Conservation (phyloP, 2,329 filamentous ascomycete species). For the Fusarium tuaranense region DNA sequence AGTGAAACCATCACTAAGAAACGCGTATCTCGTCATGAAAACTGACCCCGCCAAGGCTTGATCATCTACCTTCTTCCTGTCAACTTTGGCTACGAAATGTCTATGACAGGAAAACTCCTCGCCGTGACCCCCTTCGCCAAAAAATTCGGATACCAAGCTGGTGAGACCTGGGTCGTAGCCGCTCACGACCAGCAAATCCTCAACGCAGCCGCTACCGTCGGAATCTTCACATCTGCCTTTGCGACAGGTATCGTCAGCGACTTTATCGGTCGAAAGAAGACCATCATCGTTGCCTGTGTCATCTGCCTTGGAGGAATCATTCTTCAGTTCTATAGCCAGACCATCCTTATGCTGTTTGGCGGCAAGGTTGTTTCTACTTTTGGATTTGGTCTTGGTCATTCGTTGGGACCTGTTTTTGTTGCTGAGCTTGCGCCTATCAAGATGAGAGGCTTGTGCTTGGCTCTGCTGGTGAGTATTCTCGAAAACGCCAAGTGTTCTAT, state of each 20-base stretch:
- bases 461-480: slow-evolving; percentile 38
- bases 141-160: slow-evolving; percentile 39
- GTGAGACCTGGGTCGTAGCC: slow-evolving; percentile 32
- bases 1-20: background rate
- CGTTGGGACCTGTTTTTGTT: slow-evolving; percentile 48
- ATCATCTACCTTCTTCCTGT: slow-evolving; percentile 46
- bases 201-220: slow-evolving; percentile 46
- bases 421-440: slow-evolving; percentile 48
- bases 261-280: slow-evolving; percentile 43
- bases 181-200: slow-evolving; percentile 47
- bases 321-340: slow-evolving; percentile 39
- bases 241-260: slow-evolving; percentile 44
- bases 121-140: slow-evolving; percentile 44
- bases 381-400: slow-evolving; percentile 48
- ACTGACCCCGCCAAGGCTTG: slow-evolving; percentile 32
- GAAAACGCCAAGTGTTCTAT: background rate
- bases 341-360: slow-evolving; percentile 44
- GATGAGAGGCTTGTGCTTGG: slow-evolving; percentile 46
- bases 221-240: slow-evolving; percentile 47
- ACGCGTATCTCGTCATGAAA: background rate
- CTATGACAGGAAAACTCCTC: slow-evolving; percentile 46
- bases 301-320: slow-evolving; percentile 42
- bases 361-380: slow-evolving; percentile 46
- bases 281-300: slow-evolving; percentile 39
- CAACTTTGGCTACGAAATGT: slow-evolving; percentile 48